Percentiles rank a stretch among this genome's conserved stretches.
phyloP scores from a whole-genome alignment of 768 basidiomycete genomes.

The Amanita exitialis region DNA sequence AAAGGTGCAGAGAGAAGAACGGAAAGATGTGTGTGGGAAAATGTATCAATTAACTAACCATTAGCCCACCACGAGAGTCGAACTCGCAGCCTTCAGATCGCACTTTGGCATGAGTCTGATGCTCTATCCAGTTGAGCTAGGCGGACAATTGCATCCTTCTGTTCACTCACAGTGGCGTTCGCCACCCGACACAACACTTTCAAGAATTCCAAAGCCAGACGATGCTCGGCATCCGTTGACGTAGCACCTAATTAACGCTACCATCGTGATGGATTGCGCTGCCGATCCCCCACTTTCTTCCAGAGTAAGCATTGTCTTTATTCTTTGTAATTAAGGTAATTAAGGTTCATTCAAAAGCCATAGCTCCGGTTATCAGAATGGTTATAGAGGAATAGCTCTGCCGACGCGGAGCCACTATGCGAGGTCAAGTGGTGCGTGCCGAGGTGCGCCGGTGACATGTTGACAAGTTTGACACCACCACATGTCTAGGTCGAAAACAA shows the following conservation, averaged over 20 bases:
- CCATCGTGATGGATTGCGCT: no score
- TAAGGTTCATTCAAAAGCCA: no score
- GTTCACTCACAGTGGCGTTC: background rate
- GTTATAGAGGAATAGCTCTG: no score
- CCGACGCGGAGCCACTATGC: no score
- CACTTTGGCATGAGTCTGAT: conserved; percentile 18
- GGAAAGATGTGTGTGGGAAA: background rate
- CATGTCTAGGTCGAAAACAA: background rate
- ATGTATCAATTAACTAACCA: background rate
- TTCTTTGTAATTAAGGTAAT: no score
- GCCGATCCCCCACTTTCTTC: no score
- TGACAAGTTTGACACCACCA: background rate
- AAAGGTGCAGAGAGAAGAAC: background rate
- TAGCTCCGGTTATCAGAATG: no score
- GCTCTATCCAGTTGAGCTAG: conserved; percentile 61
- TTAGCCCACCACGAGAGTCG: conserved; percentile 78
- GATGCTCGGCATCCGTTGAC: background rate
- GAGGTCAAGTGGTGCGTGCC: no score
- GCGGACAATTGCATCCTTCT: conserved; percentile 17
- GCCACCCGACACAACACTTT: background rate
- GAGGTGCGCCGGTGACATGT: background rate
- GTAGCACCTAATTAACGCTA: no score
- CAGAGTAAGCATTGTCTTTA: no score
- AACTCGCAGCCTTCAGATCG: conserved; percentile 79
- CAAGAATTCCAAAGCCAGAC: background rate